Conservation (phyloP, 1,284 basidiomycete species). For the Xanthoconium separans region DNA sequence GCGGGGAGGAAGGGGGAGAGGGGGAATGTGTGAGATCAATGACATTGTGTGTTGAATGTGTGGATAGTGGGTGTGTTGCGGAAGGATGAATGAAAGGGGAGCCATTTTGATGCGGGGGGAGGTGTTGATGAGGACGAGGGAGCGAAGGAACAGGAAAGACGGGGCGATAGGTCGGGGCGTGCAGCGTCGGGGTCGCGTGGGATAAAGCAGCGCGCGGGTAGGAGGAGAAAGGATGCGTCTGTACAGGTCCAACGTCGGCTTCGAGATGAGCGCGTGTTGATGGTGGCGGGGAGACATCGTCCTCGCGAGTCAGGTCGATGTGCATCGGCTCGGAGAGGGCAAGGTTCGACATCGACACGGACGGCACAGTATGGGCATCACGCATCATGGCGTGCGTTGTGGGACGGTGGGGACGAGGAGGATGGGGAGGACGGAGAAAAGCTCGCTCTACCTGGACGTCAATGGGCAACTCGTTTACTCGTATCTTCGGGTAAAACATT, state of each 20-base stretch:
- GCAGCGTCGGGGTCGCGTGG: constrained; percentile 21
- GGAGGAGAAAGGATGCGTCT: constrained; percentile 20
- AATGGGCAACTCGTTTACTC: constrained; percentile 18
- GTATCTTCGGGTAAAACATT: constrained; percentile 30
- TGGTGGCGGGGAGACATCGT: constrained; percentile 40
- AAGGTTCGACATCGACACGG: constrained; percentile 33
- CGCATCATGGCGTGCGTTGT: constrained; percentile 22
- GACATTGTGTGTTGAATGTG: constrained; percentile 45
- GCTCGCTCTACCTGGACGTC: constrained; percentile 12
- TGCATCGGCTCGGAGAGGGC: constrained; percentile 39
- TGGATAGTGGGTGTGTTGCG: constrained; percentile 16
- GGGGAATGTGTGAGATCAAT: constrained; percentile 78
- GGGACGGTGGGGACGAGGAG: neutral
- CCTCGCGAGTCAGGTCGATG: constrained; percentile 65
- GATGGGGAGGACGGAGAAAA: constrained; percentile 1
- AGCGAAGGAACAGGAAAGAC: constrained; percentile 44
- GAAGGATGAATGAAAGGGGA: constrained; percentile 14
- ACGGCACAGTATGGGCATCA: constrained; percentile 29
- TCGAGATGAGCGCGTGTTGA: constrained; percentile 30
- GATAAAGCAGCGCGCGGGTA: constrained; percentile 18
- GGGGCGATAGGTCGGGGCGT: constrained; percentile 41
- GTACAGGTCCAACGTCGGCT: constrained; percentile 41
- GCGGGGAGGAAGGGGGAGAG: constrained; percentile 57
- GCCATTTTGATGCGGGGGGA: constrained; percentile 21
- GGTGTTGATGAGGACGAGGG: constrained; percentile 23